phyloP scores from a whole-genome alignment of 257 asterid species.

The Orobanche coerulescens region DNA sequence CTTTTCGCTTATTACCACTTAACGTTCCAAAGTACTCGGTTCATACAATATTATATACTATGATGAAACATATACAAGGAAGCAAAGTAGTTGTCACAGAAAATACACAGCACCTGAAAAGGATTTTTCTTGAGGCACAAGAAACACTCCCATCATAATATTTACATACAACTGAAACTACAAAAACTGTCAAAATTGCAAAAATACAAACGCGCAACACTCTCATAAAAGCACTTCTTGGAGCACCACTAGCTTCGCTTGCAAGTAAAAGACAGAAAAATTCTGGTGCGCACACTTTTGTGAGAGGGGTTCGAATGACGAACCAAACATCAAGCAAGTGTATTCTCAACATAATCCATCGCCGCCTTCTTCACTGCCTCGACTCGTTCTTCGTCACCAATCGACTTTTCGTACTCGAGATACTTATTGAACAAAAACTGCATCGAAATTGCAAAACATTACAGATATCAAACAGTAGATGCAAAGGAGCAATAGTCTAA shows the following conservation, averaged over 20 bases:
- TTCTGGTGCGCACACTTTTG: too few relatives aligned
- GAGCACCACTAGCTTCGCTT: slow-evolving; percentile 2
- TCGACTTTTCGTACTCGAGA: slow-evolving; percentile 61
- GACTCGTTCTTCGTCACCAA: slow-evolving; percentile 55
- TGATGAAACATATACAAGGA: too few relatives aligned
- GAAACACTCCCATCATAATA: too few relatives aligned
- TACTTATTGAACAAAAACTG: slow-evolving; percentile 88
- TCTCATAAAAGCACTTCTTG: background rate
- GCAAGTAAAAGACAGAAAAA: background rate
- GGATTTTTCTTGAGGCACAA: too few relatives aligned
- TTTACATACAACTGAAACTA: too few relatives aligned
- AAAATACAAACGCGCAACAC: background rate
- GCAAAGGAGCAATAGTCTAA: background rate
- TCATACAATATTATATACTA: too few relatives aligned
- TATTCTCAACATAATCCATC: slow-evolving; percentile 63
- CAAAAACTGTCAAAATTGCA: background rate
- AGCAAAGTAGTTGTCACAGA: too few relatives aligned
- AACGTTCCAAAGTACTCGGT: too few relatives aligned
- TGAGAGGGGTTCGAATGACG: background rate
- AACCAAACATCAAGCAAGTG: slow-evolving; percentile 31
- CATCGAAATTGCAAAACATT: slow-evolving; percentile 21
- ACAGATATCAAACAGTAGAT: too few relatives aligned
- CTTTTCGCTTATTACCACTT: too few relatives aligned
- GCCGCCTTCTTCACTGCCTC: slow-evolving; percentile 74
- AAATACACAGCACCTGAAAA: too few relatives aligned